Evolutionary conservation across 371 early-diverging fungal genomes (phyloP).

Genomic region (Zopfochytrium polystomum): DNA sequence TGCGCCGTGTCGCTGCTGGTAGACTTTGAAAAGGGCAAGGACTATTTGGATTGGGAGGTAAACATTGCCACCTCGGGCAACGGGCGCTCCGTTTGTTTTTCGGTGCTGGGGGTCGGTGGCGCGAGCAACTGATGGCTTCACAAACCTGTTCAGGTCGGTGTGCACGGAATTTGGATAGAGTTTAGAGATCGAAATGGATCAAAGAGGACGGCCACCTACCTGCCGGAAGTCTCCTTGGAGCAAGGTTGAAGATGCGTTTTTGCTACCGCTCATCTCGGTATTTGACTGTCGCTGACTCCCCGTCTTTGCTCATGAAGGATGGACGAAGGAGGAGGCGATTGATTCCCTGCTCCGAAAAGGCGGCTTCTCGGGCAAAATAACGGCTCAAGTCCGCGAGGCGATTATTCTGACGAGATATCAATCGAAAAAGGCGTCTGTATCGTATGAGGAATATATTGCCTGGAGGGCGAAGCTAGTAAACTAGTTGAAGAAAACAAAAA

Average conservation of each 20-base stretch:
- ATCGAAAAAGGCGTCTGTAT: constrained; percentile 60
- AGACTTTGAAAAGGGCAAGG: constrained; percentile 71
- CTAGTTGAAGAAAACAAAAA: no score
- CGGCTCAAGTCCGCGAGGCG: constrained; percentile 48
- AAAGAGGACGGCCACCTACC: constrained; percentile 72
- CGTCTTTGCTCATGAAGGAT: constrained; percentile 42
- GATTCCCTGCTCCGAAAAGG: constrained; percentile 83
- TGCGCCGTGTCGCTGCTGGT: constrained; percentile 83
- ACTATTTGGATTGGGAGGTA: constrained; percentile 85
- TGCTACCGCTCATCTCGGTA: no score
- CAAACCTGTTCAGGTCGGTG: no score
- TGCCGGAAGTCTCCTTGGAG: constrained; percentile 80
- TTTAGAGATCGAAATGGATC: constrained; percentile 57
- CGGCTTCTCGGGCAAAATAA: constrained; percentile 66
- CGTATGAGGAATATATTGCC: constrained; percentile 63
- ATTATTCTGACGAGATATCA: constrained; percentile 80
- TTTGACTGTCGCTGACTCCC: no score
- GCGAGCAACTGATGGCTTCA: no score
- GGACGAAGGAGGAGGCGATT: constrained; percentile 81
- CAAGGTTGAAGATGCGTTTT: no score
- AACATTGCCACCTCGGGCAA: neutral
- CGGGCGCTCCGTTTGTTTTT: no score
- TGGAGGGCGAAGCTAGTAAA: no score
- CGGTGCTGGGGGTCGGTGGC: no score
- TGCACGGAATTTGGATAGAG: constrained; percentile 90